Conservation (phyloP, 2,329 filamentous ascomycete species). For the Westerdykella aurantiaca region DNA sequence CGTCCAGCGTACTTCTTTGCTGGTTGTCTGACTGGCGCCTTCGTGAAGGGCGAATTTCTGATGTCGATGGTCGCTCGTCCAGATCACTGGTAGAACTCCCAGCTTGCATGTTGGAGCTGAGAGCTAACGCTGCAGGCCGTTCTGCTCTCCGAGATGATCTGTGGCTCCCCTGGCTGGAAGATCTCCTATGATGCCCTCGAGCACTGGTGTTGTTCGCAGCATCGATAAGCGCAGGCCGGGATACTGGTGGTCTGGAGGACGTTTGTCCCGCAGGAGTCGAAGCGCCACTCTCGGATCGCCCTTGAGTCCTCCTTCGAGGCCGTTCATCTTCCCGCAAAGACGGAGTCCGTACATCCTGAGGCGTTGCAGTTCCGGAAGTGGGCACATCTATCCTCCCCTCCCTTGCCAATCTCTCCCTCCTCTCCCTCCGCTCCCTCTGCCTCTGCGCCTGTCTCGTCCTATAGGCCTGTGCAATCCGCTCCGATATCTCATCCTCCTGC, state of each 20-base stretch:
- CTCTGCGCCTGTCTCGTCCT: slow-evolving; percentile 65
- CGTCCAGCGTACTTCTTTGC: slow-evolving; percentile 41
- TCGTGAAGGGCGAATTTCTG: slow-evolving; percentile 16
- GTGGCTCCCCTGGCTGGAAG: slow-evolving; percentile 45
- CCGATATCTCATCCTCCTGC: slow-evolving; percentile 84
- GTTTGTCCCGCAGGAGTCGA: slow-evolving; percentile 25
- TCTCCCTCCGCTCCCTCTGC: slow-evolving; percentile 39
- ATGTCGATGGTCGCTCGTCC: slow-evolving; percentile 30
- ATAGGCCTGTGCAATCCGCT: slow-evolving; percentile 85
- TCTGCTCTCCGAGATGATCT: slow-evolving; percentile 30
- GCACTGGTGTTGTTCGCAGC: slow-evolving; percentile 29
- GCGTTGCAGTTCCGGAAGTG: slow-evolving; percentile 8
- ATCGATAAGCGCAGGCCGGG: slow-evolving; percentile 44
- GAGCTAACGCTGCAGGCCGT: slow-evolving; percentile 19
- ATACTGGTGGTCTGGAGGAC: slow-evolving; percentile 39
- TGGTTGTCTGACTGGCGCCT: slow-evolving; percentile 38
- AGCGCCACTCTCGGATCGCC: slow-evolving; percentile 31
- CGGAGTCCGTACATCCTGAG: slow-evolving; percentile 24
- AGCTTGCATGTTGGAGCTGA: slow-evolving; percentile 41
- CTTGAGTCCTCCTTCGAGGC: slow-evolving; percentile 27
- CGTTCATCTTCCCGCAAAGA: slow-evolving; percentile 25
- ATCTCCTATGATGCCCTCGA: slow-evolving; percentile 36
- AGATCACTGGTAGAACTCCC: slow-evolving; percentile 64
- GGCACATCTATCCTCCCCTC: slow-evolving; percentile 30
- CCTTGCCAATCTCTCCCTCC: slow-evolving; percentile 33